Evolutionary conservation across 176 grass and related monocot species (phyloP).

Genomic region (Rhynchospora pubera): DNA sequence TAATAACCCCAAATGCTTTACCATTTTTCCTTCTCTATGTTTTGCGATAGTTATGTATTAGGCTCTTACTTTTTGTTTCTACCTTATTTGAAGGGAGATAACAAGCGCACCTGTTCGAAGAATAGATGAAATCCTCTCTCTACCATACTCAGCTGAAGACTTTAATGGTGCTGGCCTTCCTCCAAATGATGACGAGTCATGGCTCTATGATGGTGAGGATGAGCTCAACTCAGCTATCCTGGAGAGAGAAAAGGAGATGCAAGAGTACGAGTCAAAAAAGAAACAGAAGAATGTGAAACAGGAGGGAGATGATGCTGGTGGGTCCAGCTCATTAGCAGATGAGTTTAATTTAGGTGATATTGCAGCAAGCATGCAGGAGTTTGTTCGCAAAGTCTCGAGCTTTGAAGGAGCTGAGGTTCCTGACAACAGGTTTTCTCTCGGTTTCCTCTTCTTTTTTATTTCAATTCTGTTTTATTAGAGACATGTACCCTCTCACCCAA

Average conservation of each 20-base stretch:
- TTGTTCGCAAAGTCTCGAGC: constrained; percentile 76
- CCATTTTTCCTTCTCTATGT: neutral
- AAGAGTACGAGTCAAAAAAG: constrained; percentile 61
- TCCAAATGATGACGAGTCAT: constrained; percentile 64
- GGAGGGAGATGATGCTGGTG: constrained; percentile 27
- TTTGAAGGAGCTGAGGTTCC: constrained; percentile 95
- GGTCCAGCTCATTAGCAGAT: constrained; percentile 31
- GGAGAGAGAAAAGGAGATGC: constrained; percentile 81
- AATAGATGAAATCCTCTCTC: constrained; percentile 75
- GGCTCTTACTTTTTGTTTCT: neutral
- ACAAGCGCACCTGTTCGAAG: constrained; percentile 59
- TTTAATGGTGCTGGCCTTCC: constrained; percentile 58
- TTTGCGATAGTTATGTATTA: neutral
- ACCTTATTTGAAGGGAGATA: constrained; percentile 51
- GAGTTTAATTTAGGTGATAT: constrained; percentile 81
- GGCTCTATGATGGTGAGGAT: constrained; percentile 77
- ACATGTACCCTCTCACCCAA: neutral
- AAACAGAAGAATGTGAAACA: constrained; percentile 51
- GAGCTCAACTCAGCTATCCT: constrained; percentile 60
- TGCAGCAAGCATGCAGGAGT: constrained; percentile 77
- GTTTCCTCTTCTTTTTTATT: neutral
- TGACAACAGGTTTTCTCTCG: constrained; percentile 47
- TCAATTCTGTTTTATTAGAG: neutral
- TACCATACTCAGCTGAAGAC: constrained; percentile 47
- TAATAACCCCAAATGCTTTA: neutral